Evolutionary conservation across 2,329 filamentous ascomycete species (phyloP), one percentile per base, ranked within the genome.

Genomic region (Pseudogymnoascus sp.): DNA sequence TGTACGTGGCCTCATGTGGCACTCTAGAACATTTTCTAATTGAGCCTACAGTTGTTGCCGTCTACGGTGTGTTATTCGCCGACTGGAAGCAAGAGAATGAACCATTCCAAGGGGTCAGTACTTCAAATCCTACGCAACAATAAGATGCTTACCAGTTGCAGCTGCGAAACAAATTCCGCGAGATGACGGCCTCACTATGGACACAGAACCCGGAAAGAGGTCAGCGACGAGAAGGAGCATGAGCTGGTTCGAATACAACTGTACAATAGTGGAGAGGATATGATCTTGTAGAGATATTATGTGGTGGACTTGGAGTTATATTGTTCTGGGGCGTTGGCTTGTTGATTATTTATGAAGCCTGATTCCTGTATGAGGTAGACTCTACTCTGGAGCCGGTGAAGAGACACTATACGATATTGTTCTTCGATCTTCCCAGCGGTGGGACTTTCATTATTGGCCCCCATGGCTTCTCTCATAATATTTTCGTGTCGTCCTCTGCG

Each of bases 11-110:
- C 20, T 33, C 6, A 30, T 58, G 14, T 58, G 35, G 6, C 4
- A 20, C 33, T 15, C 7, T 25, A n/a, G 7, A 11, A 15, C 6
- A 25, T 37, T 4, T 62, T 36, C 63, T 67, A 41, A 68, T 61
- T 53, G 35, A 30, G 41, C n/a, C 15, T 57, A 20, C 64, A 83
- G 81, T 77, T 71, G 79, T 84, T 35, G 65, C 77, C 8, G 72
- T 78, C 22, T 88, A 86, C 66, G 76, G 79, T 28, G 77, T 86
- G 30, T 72, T 88, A 61, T 87, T 85, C 70, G 79, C 86, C 78
- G 83, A 88, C 65, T 83, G 78, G 78, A 60, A 66, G 41, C 70
- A 66, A 25, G 65, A 70, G 8, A 69, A 73, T 3, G 76, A 77
- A 57, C 80, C 80, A 2, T 82, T 84, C 64, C 73, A 80, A 64